Percentiles rank a stretch among this genome's conserved stretches.
Conservation (phyloP, 345 rosid species). For the Eucalyptus tenuipes region DNA sequence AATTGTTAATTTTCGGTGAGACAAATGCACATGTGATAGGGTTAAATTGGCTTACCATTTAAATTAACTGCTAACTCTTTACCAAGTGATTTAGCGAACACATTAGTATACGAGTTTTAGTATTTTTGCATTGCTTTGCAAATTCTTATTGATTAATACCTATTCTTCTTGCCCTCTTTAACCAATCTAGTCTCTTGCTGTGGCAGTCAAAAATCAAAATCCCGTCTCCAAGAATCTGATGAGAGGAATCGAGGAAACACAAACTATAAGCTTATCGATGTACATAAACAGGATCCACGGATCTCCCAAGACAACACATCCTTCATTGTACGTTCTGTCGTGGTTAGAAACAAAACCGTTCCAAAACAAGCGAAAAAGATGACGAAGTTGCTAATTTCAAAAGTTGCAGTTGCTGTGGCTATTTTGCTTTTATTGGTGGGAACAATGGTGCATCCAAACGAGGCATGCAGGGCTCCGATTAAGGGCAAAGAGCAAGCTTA, state of each 20-base stretch:
- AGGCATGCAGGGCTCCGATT: not conserved
- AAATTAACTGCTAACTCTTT: not conserved
- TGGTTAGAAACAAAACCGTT: not conserved
- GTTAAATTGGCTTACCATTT: not conserved
- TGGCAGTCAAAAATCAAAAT: not conserved
- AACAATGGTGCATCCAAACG: not conserved
- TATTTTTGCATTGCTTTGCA: not conserved
- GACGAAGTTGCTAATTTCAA: not conserved
- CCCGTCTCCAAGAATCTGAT: not conserved
- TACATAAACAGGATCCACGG: not conserved
- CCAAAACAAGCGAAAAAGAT: not conserved
- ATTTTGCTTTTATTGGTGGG: not conserved
- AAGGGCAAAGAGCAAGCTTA: not conserved
- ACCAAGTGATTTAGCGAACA: not conserved
- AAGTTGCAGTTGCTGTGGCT: not conserved
- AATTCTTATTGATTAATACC: not conserved
- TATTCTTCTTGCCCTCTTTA: not conserved
- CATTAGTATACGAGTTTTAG: not conserved
- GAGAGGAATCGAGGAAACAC: not conserved
- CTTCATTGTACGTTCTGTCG: not conserved
- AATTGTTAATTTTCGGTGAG: not conserved
- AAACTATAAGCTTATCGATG: not conserved
- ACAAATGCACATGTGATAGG: too few relatives aligned
- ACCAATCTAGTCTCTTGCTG: not conserved
- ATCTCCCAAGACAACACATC: not conserved